Evolutionary conservation across 2,329 filamentous ascomycete genomes (phyloP), one percentile per base, ranked within the genome.

Genomic region (Calonectria henricotiae): DNA sequence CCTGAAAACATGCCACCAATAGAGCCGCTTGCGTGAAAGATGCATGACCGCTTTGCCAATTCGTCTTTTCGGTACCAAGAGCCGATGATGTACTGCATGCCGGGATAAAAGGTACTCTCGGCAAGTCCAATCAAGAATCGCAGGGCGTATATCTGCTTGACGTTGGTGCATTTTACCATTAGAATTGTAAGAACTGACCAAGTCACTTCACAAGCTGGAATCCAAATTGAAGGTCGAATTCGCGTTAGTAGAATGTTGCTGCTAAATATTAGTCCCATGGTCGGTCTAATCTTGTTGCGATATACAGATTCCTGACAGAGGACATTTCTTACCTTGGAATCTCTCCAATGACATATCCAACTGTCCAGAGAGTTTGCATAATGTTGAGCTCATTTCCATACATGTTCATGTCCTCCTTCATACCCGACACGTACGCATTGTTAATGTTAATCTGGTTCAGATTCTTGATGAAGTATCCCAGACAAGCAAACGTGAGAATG

Each of bases 311-410:
- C 32, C 13, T 3, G 4, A 9, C 11, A 15, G 12, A 5, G 2
- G n/a, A 15, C 20, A 3, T 60, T 11, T 51, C 71, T 41, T 68
- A 76, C 75, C 75, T 79, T 4, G 82, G 81, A 55, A 81, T 78
- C 64, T 84, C 79, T 9, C 82, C 82, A 80, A 91, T 80, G 0
- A 89, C 86, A 72, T 91, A 92, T 30, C 90, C 90, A 2, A 89
- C 83, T 0, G 87, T 91, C 85, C 88, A 92, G 43, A 84, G 84
- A 0, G 88, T 86, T 70, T 80, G 79, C 74, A 84, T 78, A 44
- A 89, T 87, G 71, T 90, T 90, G n/a, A 90, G 83, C 65, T 78
- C 74, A 43, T 79, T 78, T 5, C 77, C 77, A 44, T 85, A 83
- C 58, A 90, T 82, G 2, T 80, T 76, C 0, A 90, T 79, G 64